Evolutionary conservation across 257 asterid genomes (phyloP).

Genomic region (Nicotiana undulata): DNA sequence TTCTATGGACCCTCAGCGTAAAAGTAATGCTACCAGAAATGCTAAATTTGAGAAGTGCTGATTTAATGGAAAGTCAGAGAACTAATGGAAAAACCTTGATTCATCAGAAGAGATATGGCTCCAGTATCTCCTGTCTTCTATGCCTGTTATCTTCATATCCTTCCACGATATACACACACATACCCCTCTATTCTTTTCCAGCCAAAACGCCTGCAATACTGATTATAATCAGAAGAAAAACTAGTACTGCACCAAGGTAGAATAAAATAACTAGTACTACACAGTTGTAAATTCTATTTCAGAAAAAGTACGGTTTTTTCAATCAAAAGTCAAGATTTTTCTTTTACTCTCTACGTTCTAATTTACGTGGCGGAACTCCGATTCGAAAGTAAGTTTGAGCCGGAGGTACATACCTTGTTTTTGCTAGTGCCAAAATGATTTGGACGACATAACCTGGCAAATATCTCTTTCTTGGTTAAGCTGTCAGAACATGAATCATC

Average conservation of each 20-base stretch:
- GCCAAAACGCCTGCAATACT: constrained; percentile 41
- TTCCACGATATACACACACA: constrained; percentile 53
- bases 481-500: background rate
- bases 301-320: too few relatives aligned
- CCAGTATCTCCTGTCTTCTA: constrained; percentile 58
- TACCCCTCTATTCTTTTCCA: constrained; percentile 36
- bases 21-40: background rate
- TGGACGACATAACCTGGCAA: constrained; percentile 26
- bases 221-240: background rate
- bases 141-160: constrained; percentile 49
- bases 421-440: constrained; percentile 21
- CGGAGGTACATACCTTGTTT: constrained; percentile 22
- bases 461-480: constrained; percentile 32
- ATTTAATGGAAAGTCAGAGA: background rate
- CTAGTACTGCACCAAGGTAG: too few relatives aligned
- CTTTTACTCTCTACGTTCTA: too few relatives aligned
- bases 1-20: background rate
- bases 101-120: constrained; percentile 34
- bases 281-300: too few relatives aligned
- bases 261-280: too few relatives aligned
- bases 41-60: background rate
- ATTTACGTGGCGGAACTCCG: too few relatives aligned
- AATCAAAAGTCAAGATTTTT: too few relatives aligned
- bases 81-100: constrained; percentile 33
- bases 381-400: background rate